Evolutionary conservation across 1,284 basidiomycete genomes (phyloP).

Genomic region (Volvariella volvacea): DNA sequence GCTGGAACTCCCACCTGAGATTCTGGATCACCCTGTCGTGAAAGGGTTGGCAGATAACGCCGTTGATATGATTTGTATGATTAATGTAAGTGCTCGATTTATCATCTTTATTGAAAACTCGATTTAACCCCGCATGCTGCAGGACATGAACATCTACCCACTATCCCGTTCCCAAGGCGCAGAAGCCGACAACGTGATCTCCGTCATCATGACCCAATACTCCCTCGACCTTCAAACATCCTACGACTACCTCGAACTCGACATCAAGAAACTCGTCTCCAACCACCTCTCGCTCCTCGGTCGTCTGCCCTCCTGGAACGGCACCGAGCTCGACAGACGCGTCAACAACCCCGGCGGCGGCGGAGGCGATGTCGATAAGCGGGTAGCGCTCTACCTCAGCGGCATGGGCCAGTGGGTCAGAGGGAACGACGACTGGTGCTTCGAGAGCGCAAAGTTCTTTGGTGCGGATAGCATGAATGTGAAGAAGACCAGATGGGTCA

Average conservation of each 20-base stretch:
- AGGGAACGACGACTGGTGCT: conserved; percentile 1
- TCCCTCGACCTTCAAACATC: neutral
- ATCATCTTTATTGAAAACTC: too few relatives aligned
- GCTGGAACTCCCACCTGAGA: neutral
- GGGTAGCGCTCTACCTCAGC: neutral
- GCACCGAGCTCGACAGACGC: neutral
- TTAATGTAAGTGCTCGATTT: neutral
- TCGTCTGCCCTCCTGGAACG: neutral
- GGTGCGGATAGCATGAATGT: neutral
- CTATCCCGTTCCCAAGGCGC: neutral
- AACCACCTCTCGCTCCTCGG: neutral
- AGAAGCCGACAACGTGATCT: neutral
- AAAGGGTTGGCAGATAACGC: neutral
- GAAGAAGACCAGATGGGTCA: neutral
- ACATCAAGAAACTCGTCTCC: conserved; percentile 1
- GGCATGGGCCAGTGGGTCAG: neutral
- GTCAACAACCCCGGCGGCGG: neutral
- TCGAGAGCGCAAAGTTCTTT: neutral
- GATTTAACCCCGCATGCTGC: too few relatives aligned
- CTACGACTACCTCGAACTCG: neutral
- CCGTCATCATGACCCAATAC: neutral
- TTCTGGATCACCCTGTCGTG: neutral
- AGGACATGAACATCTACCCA: neutral
- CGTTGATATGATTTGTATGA: neutral
- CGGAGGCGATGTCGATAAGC: neutral